phyloP scores from a whole-genome alignment of 1,139 yeast genomes.

The Magnusiomyces tetraspermus region DNA sequence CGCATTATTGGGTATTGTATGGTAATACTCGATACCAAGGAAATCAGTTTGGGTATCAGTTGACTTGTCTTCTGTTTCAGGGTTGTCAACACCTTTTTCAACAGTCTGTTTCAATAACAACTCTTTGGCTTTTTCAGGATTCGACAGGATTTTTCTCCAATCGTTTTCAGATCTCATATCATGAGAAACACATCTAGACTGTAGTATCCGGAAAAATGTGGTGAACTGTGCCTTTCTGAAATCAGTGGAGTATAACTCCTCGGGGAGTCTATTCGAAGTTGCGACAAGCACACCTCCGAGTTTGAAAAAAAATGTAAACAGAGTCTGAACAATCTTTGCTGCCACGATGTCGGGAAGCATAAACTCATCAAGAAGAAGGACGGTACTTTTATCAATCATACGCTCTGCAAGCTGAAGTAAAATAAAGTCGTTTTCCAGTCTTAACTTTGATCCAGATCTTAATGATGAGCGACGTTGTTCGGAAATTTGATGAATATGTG shows the following conservation, averaged over 20 bases:
- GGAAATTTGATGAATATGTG: slow-evolving; percentile 51
- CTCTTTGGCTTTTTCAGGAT: slow-evolving; percentile 24
- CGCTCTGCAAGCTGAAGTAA: slow-evolving; percentile 59
- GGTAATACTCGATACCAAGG: slow-evolving; percentile 9
- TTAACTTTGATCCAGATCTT: slow-evolving; percentile 30
- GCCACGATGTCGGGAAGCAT: slow-evolving; percentile 67
- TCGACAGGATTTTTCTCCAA: slow-evolving; percentile 40
- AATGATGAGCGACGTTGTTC: slow-evolving; percentile 33
- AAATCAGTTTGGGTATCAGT: neutral
- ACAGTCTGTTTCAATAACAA: neutral
- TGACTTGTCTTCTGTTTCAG: neutral
- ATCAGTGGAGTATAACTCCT: slow-evolving; percentile 53
- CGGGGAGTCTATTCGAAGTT: slow-evolving; percentile 62
- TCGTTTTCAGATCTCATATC: slow-evolving; percentile 55
- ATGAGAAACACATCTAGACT: slow-evolving; percentile 49
- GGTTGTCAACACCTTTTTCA: neutral
- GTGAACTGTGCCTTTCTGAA: slow-evolving; percentile 52
- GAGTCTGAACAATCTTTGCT: slow-evolving; percentile 55
- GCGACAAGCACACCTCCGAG: slow-evolving; percentile 68
- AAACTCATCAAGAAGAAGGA: slow-evolving; percentile 60
- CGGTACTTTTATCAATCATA: slow-evolving; percentile 50
- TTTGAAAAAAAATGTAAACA: slow-evolving; percentile 60
- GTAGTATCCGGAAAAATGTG: slow-evolving; percentile 47
- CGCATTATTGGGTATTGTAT: neutral
- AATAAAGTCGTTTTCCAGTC: slow-evolving; percentile 50